These are phyloP conservation scores for Teratosphaeriaceae sp. DNA, from an alignment of 2,329 filamentous ascomycete genomes.

Conservation along the genomic window DNA sequence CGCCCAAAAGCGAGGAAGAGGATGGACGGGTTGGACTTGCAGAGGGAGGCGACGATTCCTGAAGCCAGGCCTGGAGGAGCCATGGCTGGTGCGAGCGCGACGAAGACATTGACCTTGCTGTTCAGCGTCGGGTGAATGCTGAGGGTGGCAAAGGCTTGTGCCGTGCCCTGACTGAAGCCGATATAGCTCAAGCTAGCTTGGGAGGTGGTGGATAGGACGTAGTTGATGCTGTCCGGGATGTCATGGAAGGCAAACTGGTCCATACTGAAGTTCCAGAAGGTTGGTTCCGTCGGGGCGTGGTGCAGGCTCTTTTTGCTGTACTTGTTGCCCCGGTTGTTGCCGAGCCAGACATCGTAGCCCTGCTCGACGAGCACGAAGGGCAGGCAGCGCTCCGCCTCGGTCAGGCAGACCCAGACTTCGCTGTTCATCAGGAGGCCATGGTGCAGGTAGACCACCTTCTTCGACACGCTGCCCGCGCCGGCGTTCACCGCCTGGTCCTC, in stretches of 20 bases:
- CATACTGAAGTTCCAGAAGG: conserved; percentile 98
- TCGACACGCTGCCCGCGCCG: conserved; percentile 60
- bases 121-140: conserved; percentile 91
- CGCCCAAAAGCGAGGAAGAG: conserved; percentile 90
- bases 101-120: conserved; percentile 89
- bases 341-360: conserved; percentile 96
- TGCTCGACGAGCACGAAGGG: conserved; percentile 84
- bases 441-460: conserved; percentile 88
- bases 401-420: conserved; percentile 94
- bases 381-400: conserved; percentile 75
- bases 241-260: conserved; percentile 98
- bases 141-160: conserved; percentile 89
- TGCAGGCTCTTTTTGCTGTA: conserved; percentile 93
- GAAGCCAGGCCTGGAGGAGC: conserved; percentile 85
- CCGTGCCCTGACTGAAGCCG: conserved; percentile 94
- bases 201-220: conserved; percentile 76
- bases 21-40: conserved; percentile 89
- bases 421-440: conserved; percentile 98
- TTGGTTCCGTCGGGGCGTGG: conserved; percentile 62
- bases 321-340: conserved; percentile 97
- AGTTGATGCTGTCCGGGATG: conserved; percentile 89
- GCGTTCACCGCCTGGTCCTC: conserved; percentile 72
- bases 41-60: conserved; percentile 82
- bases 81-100: conserved; percentile 94
- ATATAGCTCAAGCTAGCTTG: conserved; percentile 88